Base-by-base conservation (phyloP, 306 rosid species). In the Erythrophleum fordii region DNA sequence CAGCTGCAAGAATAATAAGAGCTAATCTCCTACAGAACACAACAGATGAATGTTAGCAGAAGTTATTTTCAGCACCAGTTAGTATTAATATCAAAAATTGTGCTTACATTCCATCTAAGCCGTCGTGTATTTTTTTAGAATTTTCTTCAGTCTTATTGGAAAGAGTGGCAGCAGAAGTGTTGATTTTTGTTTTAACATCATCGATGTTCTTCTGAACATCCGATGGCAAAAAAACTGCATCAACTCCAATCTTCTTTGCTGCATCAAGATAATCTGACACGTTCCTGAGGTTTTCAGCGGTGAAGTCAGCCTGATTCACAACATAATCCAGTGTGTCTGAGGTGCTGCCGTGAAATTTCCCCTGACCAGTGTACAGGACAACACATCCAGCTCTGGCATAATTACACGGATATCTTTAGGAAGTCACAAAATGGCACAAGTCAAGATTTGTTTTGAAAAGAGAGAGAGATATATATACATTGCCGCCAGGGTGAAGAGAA, bases 1-100 rank as follows among this genome's bases (percentile, higher is more conserved):
- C 84, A 62, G 97, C 95, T 46, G 97, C 94, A 45, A 89, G 48
- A 46, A 95, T 82, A 77, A 90, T 83, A 70, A 95, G 97, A 18
- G 93, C 92, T 86, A 88, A 67, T 78, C 93, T 87, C 91, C 99
- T 95, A 83, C 83, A 79, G 29, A 17, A 2, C 61, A 82, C 12
- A 76, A 75, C 25, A 79, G 20, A 71, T 2, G 17, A 35, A 4
- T 5, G 79, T 86, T 16, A 77, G 76, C 11, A 16, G 16, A 29
- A 39, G 26, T 34, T 18, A 77, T 6, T 53, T 61, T 2, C 14
- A 49, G 42, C 37, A 2, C 49, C 69, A 26, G 60, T 16, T 1
- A 29, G 70, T 8, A 68, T 58, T 64, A 42, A 42, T 5, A 42
- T 45, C 49, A 45, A 8, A n/a, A 48, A 4, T 2, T 34, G 17